Evolutionary conservation across 257 asterid species (phyloP), one percentile per base, ranked within the genome.

Genomic region (Eucommia ulmoides): DNA sequence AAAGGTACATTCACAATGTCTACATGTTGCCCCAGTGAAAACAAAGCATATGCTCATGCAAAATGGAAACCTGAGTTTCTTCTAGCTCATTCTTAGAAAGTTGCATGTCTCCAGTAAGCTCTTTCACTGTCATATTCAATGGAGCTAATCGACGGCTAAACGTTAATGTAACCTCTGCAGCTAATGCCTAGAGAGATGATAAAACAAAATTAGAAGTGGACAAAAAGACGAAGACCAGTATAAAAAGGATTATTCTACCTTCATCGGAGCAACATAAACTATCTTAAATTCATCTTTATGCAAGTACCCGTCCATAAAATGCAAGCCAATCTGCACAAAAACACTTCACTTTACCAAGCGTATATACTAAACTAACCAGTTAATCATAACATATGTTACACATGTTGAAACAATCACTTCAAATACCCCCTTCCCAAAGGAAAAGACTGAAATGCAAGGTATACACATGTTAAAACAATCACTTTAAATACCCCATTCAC

Each of bases 21-120:
- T 35, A 35, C 10, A 10, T 6, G 3, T 35, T 35, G 44, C 16
- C 44, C 44, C 15, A 35, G 16, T 35, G 16, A 35, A 35, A 35
- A 35, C 11, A 4, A 35, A 4, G 12, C 12, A 26, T 26, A 26
- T 9, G 16, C 44, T 2, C 57, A 29, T n/a, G n/a, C n/a, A n/a
- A n/a, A n/a, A n/a, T n/a, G n/a, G n/a, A n/a, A n/a, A 84, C 98
- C 93, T 85, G 98, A 58, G 98, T 89, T 77, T 74, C 94, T 74
- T 85, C 84, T 15, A 85, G 93, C 68, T 89, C 96, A 66, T 77
- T 82, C 60, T 55, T 89, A 21, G 94, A 76, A 65, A 89, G 96
- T 63, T 89, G 98, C 98, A 89, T 89, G 66, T 89, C 98, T 69
- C 98, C 98, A 25, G 98, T 89, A 61, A 85, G 96, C 74, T 89